Conservation (phyloP, 2,329 filamentous ascomycete genomes). For the Coniella vitis region DNA sequence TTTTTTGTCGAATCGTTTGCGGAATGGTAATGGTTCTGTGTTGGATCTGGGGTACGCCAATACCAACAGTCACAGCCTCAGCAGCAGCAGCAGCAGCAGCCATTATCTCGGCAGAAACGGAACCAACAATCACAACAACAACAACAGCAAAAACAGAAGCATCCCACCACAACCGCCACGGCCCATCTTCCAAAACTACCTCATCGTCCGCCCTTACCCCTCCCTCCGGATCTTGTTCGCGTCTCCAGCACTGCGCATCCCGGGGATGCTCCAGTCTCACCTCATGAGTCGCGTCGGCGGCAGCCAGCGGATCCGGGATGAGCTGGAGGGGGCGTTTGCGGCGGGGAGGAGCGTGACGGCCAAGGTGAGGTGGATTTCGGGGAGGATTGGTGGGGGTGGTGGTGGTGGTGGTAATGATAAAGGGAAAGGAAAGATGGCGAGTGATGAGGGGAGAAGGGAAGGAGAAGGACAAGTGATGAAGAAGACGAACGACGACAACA, state of each 20-base stretch:
- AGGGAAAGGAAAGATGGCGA: neutral
- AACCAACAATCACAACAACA: neutral
- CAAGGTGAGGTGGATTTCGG: constrained; percentile 62
- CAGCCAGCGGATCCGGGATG: constrained; percentile 38
- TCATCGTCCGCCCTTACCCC: constrained; percentile 60
- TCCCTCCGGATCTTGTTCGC: constrained; percentile 63
- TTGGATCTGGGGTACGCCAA: too few species aligned
- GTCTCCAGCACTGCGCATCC: constrained; percentile 58
- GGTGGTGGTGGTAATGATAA: neutral
- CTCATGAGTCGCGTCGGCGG: constrained; percentile 50
- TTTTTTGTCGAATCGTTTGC: too few species aligned
- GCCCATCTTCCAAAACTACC: constrained; percentile 49
- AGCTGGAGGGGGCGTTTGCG: constrained; percentile 51
- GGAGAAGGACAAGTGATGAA: neutral
- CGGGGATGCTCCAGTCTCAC: constrained; percentile 57
- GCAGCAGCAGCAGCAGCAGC: neutral
- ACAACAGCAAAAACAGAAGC: too few species aligned
- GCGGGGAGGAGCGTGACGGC: constrained; percentile 67
- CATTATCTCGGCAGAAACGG: too few species aligned
- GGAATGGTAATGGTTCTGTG: too few species aligned
- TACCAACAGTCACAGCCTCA: neutral
- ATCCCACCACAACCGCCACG: constrained; percentile 5
- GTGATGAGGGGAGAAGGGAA: too few species aligned
- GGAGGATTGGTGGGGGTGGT: constrained; percentile 27
- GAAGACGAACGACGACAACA: too few species aligned